Evolutionary conservation across 257 asterid species (phyloP), one percentile per base, ranked within the genome.

Genomic region (Craterostigma plantagineum): DNA sequence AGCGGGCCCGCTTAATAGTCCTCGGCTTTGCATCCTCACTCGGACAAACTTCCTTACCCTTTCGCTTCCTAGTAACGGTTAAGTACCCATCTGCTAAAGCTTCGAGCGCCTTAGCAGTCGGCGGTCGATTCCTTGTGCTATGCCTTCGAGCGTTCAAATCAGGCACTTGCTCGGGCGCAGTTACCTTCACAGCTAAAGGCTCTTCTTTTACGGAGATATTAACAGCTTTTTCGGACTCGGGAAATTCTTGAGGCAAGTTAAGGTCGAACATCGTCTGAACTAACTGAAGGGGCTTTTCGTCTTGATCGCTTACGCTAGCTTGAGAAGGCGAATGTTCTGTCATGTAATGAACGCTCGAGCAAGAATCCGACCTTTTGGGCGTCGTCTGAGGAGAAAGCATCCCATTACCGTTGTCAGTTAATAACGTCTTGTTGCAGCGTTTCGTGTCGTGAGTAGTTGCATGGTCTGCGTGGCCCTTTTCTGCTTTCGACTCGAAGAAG

Each of bases 61-160:
- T 23, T 75, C 30, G 2, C 30, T 23, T 23, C 30, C 6, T 23
- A 23, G 30, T 23, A 27, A 60, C 67, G 15, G 72, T 51, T 42
- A 75, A 67, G 55, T 57, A 65, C 14, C 85, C 85, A 51, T 58
- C 42, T 8, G 70, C 80, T 42, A 68, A 46, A 46, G 85, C 80
- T 62, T 75, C 74, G 14, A 75, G 56, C 10, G 63, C 79, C 52
- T 58, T 62, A 1, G 64, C 55, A 8, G 80, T 75, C 46, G 70
- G 80, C 16, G 76, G 71, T 17, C 80, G 48, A 51, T 48, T 60
- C 52, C 85, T 75, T 1, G 63, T 70, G 62, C 80, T 50, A 0
- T 64, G 77, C 45, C 80, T 67, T 35, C 66, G 44, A 7, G 61
- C 45, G 47, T 57, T 54, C 49, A 11, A 10, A 48, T 49, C 48